Conservation (phyloP, 805 yeast genomes). For the Metschnikowia continentalis region DNA sequence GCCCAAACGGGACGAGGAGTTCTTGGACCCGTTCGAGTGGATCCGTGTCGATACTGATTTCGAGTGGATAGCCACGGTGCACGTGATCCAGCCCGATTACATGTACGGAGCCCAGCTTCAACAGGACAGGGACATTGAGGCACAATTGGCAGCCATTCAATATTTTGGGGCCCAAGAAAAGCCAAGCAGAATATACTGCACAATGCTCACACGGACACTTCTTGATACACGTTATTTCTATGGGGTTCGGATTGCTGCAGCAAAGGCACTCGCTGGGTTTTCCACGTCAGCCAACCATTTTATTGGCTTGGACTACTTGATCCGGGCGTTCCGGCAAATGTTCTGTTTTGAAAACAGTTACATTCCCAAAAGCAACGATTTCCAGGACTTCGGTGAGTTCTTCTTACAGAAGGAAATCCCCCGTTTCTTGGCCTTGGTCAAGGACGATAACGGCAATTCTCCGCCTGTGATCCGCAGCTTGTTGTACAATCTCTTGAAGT, state of each 20-base stretch:
- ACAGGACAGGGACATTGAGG: slow-evolving; percentile 94
- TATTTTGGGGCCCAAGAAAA: slow-evolving; percentile 61
- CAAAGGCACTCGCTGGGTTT: slow-evolving; percentile 65
- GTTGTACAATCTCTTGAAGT: slow-evolving; percentile 66
- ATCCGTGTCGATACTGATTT: slow-evolving; percentile 94
- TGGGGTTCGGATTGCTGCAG: slow-evolving; percentile 87
- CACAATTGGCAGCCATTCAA: slow-evolving; percentile 79
- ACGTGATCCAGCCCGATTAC: slow-evolving; percentile 85
- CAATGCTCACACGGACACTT: slow-evolving; percentile 71
- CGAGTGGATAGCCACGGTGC: slow-evolving; percentile 88
- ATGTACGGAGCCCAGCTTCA: slow-evolving; percentile 93
- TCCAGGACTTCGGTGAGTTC: slow-evolving; percentile 63
- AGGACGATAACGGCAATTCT: slow-evolving; percentile 59
- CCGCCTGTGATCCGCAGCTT: slow-evolving; percentile 56
- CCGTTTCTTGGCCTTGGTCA: slow-evolving; percentile 52
- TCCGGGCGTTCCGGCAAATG: slow-evolving; percentile 61
- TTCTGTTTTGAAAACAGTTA: slow-evolving; percentile 63
- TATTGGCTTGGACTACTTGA: slow-evolving; percentile 68
- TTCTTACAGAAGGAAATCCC: slow-evolving; percentile 71
- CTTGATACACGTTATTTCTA: slow-evolving; percentile 83
- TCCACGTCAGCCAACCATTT: slow-evolving; percentile 60
- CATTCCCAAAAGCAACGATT: slow-evolving; percentile 79
- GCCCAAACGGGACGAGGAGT: slow-evolving; percentile 65
- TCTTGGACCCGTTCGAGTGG: slow-evolving; percentile 95
- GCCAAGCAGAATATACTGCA: slow-evolving; percentile 64